phyloP scores from a whole-genome alignment of 495 filamentous ascomycete genomes.

The Staphylotrichum longicolle region DNA sequence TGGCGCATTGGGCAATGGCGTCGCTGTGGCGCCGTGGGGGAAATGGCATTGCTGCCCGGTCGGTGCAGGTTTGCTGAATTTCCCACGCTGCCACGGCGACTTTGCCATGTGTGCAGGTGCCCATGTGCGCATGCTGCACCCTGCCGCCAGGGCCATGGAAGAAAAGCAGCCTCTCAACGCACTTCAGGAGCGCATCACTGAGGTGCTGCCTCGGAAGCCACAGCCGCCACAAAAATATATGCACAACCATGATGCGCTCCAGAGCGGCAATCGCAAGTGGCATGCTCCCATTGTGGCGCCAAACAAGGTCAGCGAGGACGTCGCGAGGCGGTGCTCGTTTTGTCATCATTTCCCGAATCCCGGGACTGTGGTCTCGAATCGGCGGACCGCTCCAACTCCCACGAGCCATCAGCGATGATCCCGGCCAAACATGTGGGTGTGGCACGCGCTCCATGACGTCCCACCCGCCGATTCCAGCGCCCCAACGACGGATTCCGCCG shows the following conservation, averaged over 20 bases:
- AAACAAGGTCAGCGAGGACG: not conserved
- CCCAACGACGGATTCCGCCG: too few relatives aligned
- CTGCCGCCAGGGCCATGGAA: too few relatives aligned
- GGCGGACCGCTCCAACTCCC: not conserved
- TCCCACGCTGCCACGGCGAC: too few relatives aligned
- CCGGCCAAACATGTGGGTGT: not conserved
- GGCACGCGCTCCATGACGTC: not conserved
- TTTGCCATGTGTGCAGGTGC: not conserved
- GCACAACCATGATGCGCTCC: too few relatives aligned
- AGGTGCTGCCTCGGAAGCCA: too few relatives aligned
- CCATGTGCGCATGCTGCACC: not conserved
- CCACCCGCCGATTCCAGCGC: not conserved
- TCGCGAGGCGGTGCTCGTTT: not conserved
- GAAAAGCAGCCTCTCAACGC: too few relatives aligned
- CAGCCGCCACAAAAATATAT: too few relatives aligned
- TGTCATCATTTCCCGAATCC: not conserved
- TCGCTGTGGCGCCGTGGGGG: slow-evolving; percentile 13
- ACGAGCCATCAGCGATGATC: not conserved
- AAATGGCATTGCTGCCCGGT: too few relatives aligned
- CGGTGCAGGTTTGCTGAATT: too few relatives aligned
- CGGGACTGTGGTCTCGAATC: not conserved
- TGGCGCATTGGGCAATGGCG: slow-evolving; percentile 7
- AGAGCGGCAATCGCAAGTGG: not conserved
- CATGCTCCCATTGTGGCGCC: not conserved
- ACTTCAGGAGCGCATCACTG: too few relatives aligned